Base-by-base conservation (phyloP, 2,329 filamentous ascomycete species). In the Trichoderma simmonsii region DNA sequence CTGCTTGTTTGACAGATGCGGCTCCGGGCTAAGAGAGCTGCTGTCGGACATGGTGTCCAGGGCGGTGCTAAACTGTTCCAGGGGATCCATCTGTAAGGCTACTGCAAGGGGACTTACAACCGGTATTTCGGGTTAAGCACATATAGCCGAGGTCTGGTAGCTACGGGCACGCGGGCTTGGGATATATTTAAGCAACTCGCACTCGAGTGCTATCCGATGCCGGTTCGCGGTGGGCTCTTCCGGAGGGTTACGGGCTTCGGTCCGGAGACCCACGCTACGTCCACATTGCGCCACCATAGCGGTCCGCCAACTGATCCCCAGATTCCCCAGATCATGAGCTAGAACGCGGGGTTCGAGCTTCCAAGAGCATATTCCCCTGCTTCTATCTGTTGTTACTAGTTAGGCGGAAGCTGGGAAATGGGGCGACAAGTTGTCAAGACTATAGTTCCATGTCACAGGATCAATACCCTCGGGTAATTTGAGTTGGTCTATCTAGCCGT, bases 231-330 rank as follows among this genome's bases (percentile, higher is more conserved):
- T 26, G n/a, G n/a, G 4, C 36, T 59, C 56, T 39, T 39, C 67
- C 36, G 21, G 32, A 54, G 26, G 18, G 26, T n/a, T 21, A 18
- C 57, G 57, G 39, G 67, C 57, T 70, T 61, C 67, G 67, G 67
- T 70, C 67, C 67, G 67, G 56, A 18, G 39, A 57, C 56, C 65
- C 54, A 69, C 67, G 26, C 48, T 51, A 28, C 48, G 48, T 61
- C 57, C 67, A 43, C 39, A 43, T 15, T 34, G 21, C 28, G 63
- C n/a, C 39, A 43, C 67, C 67, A 43, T 30, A 61, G 56, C 67
- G 67, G 67, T 70, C 67, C 67, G 67, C 57, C n/a, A 54, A 36
- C 28, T 60, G n/a, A 54, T 60, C 67, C 67, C 67, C 67, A 62
- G 57, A 70, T 70, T 70, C 39, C 32, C 14, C 67, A 36, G 59